Percentiles rank a stretch among this genome's conserved stretches.
Evolutionary conservation across 164 flowering plant genomes (phyloP).

Genomic region (Vitis cinerea): DNA sequence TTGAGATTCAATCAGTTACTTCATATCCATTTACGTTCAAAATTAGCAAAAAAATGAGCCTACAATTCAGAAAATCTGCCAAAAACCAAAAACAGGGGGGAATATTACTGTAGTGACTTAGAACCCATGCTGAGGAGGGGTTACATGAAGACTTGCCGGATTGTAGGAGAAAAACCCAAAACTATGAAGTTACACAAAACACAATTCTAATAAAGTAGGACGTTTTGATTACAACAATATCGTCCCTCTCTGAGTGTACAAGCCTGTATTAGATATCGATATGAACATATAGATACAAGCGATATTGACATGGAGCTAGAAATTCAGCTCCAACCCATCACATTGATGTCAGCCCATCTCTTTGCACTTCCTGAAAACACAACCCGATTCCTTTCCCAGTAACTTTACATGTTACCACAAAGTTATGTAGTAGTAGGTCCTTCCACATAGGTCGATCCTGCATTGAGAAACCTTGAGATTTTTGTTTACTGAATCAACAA

Average conservation of each 20-base stretch:
- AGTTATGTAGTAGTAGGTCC: not conserved
- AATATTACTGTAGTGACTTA: too few species aligned
- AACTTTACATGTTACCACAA: not conserved
- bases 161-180: not conserved
- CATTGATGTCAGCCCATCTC: not conserved
- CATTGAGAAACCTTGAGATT: not conserved
- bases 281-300: not conserved
- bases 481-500: not conserved
- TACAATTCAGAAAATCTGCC: too few species aligned
- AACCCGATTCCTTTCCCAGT: too few species aligned
- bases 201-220: not conserved
- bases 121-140: too few species aligned
- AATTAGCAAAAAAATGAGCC: too few species aligned
- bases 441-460: not conserved
- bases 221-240: not conserved
- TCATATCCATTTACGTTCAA: too few species aligned
- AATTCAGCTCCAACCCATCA: not conserved
- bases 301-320: not conserved
- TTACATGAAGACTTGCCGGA: not conserved
- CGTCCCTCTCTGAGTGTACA: not conserved
- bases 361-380: too few species aligned
- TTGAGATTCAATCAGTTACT: too few species aligned
- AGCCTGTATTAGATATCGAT: slow-evolving; percentile 1
- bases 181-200: not conserved
- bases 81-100: too few species aligned